Evolutionary conservation across 1,139 yeast genomes (phyloP).

Genomic region (Pichia kudriavzevii): DNA sequence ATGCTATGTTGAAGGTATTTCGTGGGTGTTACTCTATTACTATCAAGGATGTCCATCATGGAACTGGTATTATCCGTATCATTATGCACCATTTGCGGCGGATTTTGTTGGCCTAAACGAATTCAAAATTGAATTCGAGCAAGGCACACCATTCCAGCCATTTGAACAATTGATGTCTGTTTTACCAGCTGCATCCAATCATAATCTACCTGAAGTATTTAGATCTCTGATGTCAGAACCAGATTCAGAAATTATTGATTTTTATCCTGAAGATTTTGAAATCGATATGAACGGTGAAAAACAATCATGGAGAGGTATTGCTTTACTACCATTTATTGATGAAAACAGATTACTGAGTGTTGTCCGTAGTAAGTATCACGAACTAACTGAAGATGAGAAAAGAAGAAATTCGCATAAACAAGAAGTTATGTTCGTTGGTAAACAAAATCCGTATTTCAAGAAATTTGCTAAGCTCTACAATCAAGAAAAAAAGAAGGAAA

Average conservation of each 20-base stretch:
- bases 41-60: constrained; percentile 98
- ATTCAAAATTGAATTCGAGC: constrained; percentile 52
- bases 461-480: constrained; percentile 33
- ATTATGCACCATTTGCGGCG: constrained; percentile 95
- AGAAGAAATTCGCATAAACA: constrained; percentile 61
- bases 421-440: constrained; percentile 56
- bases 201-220: constrained; percentile 77
- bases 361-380: constrained; percentile 57
- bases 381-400: constrained; percentile 60
- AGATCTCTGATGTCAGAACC: constrained; percentile 76
- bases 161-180: constrained; percentile 97
- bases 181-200: constrained; percentile 94
- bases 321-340: constrained; percentile 84
- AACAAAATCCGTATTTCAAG: constrained; percentile 42
- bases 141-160: constrained; percentile 82
- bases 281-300: constrained; percentile 95
- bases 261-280: constrained; percentile 81
- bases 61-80: constrained; percentile 97
- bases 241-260: constrained; percentile 80
- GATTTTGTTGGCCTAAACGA: constrained; percentile 61
- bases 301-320: constrained; percentile 94
- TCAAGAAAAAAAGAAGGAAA: constrained; percentile 13
- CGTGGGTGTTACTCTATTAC: constrained; percentile 91
- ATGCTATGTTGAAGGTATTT: constrained; percentile 84
- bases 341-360: constrained; percentile 62